These are phyloP conservation scores for Phialophora chinensis DNA, from an alignment of 2,329 filamentous ascomycete genomes.

Conservation along the genomic window DNA sequence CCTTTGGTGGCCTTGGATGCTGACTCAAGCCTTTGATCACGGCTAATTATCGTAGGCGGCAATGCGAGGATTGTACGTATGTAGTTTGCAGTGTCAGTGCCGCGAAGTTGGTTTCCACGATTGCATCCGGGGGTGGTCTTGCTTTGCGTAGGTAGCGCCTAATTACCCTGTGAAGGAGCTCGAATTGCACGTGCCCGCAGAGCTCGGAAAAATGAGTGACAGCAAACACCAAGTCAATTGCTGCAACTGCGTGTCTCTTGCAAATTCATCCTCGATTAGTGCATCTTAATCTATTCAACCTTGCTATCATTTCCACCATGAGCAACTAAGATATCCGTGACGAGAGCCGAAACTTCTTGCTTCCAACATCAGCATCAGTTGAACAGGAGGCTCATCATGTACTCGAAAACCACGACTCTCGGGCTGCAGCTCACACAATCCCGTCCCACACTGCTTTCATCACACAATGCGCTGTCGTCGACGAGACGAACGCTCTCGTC, in stretches of 20 bases:
- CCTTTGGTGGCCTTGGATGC: slow-evolving; percentile 1
- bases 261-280: slow-evolving; percentile 8
- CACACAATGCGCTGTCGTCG: slow-evolving; percentile 16
- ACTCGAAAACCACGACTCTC: slow-evolving; percentile 26
- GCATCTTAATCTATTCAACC: neutral
- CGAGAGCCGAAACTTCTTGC: neutral
- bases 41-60: neutral
- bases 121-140: neutral
- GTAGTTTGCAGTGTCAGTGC: neutral
- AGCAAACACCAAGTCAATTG: neutral
- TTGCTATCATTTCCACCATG: neutral
- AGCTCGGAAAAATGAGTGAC: slow-evolving; percentile 6
- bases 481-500: slow-evolving; percentile 31
- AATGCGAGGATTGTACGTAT: neutral
- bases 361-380: slow-evolving; percentile 12
- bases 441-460: slow-evolving; percentile 17
- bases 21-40: slow-evolving; percentile 8
- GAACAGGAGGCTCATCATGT: slow-evolving; percentile 21
- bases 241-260: neutral
- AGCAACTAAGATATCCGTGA: neutral
- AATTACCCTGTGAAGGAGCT: neutral
- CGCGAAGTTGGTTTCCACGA: neutral
- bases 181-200: slow-evolving; percentile 9
- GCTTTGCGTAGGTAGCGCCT: neutral
- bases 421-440: slow-evolving; percentile 32